A percentile compares a stretch with the other conserved stretches of the same genome.
phyloP scores from a whole-genome alignment of 805 yeast genomes.

The Saccharomycopsis lassenensis region DNA sequence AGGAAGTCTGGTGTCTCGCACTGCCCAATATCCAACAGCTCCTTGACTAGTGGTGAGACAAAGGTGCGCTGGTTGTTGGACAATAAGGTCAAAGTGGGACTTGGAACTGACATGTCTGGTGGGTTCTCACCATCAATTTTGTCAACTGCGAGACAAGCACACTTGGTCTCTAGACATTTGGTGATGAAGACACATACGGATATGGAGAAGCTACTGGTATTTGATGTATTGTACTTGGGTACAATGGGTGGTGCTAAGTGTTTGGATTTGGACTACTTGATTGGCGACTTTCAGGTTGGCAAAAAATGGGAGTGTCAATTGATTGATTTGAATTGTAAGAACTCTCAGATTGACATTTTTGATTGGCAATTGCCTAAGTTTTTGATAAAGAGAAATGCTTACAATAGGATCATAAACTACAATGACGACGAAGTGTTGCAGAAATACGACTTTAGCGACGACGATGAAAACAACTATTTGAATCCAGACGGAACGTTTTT shows the following conservation, averaged over 20 bases:
- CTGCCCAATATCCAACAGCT: conserved; percentile 87
- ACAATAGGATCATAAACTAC: conserved; percentile 1
- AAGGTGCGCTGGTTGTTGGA: conserved; percentile 61
- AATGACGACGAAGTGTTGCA: neutral
- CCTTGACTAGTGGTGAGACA: conserved; percentile 85
- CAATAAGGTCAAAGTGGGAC: conserved; percentile 59
- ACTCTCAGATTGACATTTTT: conserved; percentile 64
- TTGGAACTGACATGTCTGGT: conserved; percentile 76
- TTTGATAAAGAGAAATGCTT: conserved; percentile 9
- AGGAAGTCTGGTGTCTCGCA: conserved; percentile 70
- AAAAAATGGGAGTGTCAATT: conserved; percentile 79
- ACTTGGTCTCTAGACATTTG: conserved; percentile 59
- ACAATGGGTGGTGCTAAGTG: conserved; percentile 87
- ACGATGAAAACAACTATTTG: conserved; percentile 3
- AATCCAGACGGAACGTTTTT: conserved; percentile 13
- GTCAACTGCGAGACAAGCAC: conserved; percentile 57
- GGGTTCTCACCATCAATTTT: conserved; percentile 62
- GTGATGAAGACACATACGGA: conserved; percentile 44
- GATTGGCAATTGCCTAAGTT: conserved; percentile 51
- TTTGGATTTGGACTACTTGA: conserved; percentile 38
- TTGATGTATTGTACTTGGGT: conserved; percentile 69
- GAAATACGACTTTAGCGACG: conserved; percentile 6
- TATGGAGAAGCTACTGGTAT: conserved; percentile 42
- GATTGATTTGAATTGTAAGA: conserved; percentile 44
- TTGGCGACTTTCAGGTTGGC: conserved; percentile 70